Conservation (phyloP, 75 land plant genomes). For the Chamaecyparis obtusa region DNA sequence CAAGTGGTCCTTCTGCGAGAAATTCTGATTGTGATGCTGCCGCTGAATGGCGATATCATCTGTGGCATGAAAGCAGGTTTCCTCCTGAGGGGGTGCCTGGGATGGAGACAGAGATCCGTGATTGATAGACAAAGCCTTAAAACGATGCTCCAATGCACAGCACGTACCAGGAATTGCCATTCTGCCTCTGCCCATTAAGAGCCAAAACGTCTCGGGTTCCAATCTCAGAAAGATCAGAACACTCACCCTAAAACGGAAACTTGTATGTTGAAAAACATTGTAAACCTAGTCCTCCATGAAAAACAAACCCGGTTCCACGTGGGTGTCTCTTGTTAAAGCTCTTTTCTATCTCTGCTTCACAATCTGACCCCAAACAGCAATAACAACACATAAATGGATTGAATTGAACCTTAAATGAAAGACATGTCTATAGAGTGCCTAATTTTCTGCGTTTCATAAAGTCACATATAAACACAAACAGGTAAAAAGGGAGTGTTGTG, state of each 20-base stretch:
- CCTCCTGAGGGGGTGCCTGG: not conserved
- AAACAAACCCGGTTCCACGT: not conserved
- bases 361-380: not conserved
- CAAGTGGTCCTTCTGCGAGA: not conserved
- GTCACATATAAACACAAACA: not conserved
- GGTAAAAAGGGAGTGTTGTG: not conserved
- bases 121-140: not conserved
- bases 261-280: not conserved
- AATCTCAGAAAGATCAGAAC: not conserved
- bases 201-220: not conserved
- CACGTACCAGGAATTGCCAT: not conserved
- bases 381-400: not conserved
- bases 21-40: not conserved
- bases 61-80: not conserved
- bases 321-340: not conserved
- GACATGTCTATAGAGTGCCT: not conserved
- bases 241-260: not conserved
- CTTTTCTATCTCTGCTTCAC: not conserved
- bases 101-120: constrained; percentile 3
- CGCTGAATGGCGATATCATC: not conserved
- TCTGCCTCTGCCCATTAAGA: not conserved
- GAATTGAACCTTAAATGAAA: not conserved
- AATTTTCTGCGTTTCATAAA: not conserved
- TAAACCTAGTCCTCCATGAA: not conserved
- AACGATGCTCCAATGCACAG: constrained; percentile 2